phyloP scores from a whole-genome alignment of 306 rosid species.

The Sophora flavescens region DNA sequence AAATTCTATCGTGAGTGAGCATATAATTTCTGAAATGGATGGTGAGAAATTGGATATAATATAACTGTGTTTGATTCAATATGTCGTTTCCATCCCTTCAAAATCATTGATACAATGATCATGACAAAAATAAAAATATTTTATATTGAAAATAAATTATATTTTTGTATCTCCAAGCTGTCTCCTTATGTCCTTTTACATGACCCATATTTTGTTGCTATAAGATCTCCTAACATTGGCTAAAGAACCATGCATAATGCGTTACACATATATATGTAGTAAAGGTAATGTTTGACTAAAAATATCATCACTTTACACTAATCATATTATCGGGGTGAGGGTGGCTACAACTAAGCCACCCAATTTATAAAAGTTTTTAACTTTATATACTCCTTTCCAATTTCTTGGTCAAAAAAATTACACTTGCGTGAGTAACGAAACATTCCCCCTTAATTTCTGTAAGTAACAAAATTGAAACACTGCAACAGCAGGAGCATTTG shows the following conservation, averaged over 20 bases:
- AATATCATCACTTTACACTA: neutral
- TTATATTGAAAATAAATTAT: neutral
- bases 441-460: neutral
- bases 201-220: neutral
- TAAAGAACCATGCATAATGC: slow-evolving; percentile 27
- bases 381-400: neutral
- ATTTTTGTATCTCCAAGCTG: slow-evolving; percentile 8
- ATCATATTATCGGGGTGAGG: neutral
- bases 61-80: neutral
- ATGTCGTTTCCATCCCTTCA: neutral
- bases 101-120: neutral
- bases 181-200: neutral
- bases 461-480: neutral
- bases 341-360: slow-evolving; percentile 31
- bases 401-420: slow-evolving; percentile 17
- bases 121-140: neutral
- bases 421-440: slow-evolving; percentile 25
- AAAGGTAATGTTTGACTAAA: slow-evolving; percentile 42
- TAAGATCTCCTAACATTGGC: neutral
- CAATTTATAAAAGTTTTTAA: neutral
- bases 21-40: neutral
- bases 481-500: slow-evolving; percentile 13
- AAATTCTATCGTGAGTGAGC: neutral
- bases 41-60: neutral
- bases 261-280: neutral